phyloP scores from a whole-genome alignment of 129 eudicot genomes.

The Flaveria robusta region DNA sequence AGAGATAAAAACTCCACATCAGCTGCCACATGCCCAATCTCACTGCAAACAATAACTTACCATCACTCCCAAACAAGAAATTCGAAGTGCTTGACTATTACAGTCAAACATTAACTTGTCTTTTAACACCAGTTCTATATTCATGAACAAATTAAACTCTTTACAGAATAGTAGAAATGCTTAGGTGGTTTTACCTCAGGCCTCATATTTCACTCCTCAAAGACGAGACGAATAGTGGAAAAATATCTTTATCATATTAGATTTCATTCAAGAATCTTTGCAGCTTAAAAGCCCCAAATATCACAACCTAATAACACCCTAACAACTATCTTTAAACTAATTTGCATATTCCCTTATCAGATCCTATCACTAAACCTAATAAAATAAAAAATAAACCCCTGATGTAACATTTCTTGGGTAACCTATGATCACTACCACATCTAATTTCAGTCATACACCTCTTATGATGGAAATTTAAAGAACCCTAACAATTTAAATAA shows the following conservation, averaged over 20 bases:
- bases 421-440: slow-evolving; percentile 15
- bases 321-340: background rate
- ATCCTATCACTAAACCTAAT: slow-evolving; percentile 13
- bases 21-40: slow-evolving; percentile 18
- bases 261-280: background rate
- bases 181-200: background rate
- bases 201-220: background rate
- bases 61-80: slow-evolving; percentile 18
- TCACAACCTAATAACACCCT: background rate
- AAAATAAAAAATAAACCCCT: background rate
- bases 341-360: too few species aligned
- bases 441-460: slow-evolving; percentile 23
- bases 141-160: background rate
- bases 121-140: slow-evolving; percentile 1
- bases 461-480: too few species aligned
- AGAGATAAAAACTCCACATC: slow-evolving; percentile 23
- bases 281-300: slow-evolving; percentile 5
- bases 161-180: too few species aligned
- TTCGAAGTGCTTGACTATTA: background rate
- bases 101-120: slow-evolving; percentile 14
- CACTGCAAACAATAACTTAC: slow-evolving; percentile 3
- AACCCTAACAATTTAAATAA: too few species aligned
- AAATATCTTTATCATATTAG: background rate
- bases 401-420: slow-evolving; percentile 11
- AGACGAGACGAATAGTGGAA: background rate